phyloP scores from a whole-genome alignment of 176 grass and related monocot species.

The Eleusine coracana region DNA sequence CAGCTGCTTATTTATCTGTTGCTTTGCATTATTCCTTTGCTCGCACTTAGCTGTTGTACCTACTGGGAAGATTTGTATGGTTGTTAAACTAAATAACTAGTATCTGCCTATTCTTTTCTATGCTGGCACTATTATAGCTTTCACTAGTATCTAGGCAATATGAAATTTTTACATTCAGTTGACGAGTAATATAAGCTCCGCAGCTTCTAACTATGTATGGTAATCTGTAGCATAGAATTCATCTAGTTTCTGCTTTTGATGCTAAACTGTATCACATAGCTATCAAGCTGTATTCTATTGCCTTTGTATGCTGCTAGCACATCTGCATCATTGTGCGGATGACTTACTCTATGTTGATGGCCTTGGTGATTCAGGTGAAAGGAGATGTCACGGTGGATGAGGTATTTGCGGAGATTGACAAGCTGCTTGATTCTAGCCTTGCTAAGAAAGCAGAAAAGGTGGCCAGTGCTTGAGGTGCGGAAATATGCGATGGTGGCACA shows the following conservation, averaged over 20 bases:
- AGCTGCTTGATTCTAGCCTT: constrained; percentile 54
- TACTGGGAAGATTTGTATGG: background rate
- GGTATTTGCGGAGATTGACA: constrained; percentile 77
- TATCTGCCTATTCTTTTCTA: background rate
- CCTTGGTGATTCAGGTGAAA: constrained; percentile 53
- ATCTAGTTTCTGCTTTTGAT: background rate
- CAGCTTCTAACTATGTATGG: background rate
- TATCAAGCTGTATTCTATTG: background rate
- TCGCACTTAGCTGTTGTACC: background rate
- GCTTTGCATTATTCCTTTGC: background rate
- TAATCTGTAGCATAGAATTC: background rate
- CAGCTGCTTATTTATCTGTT: constrained; percentile 5
- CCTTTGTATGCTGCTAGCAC: background rate
- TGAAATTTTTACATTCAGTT: background rate
- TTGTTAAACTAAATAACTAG: background rate
- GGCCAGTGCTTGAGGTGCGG: constrained; percentile 14
- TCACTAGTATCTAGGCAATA: background rate
- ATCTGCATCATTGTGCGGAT: background rate
- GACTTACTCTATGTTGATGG: constrained; percentile 4
- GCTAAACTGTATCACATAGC: background rate
- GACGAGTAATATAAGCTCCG: background rate
- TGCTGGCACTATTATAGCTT: background rate
- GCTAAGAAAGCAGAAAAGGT: constrained; percentile 56
- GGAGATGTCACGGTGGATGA: constrained; percentile 55
- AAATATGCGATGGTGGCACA: background rate